Evolutionary conservation across 192 early-diverging fungal species (phyloP), one percentile per base, ranked within the genome.

Genomic region (Podila verticillata): DNA sequence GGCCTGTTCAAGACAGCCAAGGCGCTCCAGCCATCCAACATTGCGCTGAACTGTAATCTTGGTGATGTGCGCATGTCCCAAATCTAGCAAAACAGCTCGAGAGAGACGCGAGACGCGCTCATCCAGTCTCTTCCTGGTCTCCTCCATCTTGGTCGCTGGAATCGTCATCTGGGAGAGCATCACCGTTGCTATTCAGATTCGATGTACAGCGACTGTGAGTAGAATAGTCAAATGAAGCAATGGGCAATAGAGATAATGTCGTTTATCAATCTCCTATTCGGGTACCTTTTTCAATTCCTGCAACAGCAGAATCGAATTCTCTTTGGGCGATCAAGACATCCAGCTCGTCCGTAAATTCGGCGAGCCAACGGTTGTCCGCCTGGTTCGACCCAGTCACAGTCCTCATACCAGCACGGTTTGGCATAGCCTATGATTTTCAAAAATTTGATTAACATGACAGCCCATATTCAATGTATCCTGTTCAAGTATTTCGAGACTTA

Each of bases 311-410:
- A 44, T 94, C 92, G 83, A 98, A 98, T 69, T 98, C 96, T 44
- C 96, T 84, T 32, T 94, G 89, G 1, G 96, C 97, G 86, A 99
- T 97, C 31, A 93, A 81, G 9, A 99, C 96, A 63, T 98, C 98
- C 56, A 99, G 81, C 58, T 94, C 91, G 81, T 98, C 96, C 7
- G 92, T 86, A 57, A 96, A 88, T 65, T 96, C 92, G 56, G 85
- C 86, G 19, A 95, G 63, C 91, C 91, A 93, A n/a, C 83, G 82
- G 28, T 75, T 63, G 64, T 88, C 84, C 15, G 64, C 59, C 28
- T 75, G 67, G 44, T 63, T 74, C 19, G 74, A 54, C 20, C 75
- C 68, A 34, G 63, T 70, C 20, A 60, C 56, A 2, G 73, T 56
- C 56, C 62, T 72, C 65, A 72, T 68, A 35, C 77, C 77, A 63